Base-by-base conservation (phyloP, 352 stramenopile genomes). In the Thraustochytrium sp. region DNA sequence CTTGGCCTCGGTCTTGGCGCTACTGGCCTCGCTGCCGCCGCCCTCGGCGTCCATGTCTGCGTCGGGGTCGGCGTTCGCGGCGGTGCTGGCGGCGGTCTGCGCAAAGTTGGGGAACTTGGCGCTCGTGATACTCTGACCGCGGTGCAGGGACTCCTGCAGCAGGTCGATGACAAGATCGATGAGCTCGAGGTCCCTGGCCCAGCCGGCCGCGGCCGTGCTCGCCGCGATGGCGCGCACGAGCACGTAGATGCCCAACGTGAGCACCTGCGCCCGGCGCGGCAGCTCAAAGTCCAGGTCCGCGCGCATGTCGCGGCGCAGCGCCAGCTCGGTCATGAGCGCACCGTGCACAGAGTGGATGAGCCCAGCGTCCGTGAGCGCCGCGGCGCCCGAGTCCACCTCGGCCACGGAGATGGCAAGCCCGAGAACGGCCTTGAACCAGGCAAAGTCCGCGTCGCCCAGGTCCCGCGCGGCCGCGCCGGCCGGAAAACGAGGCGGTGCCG, bases 161-260 rank as follows among this genome's bases (percentile, higher is more conserved):
- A 73, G 37, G 21, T 82, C 74, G 42, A 82, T 82, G 11, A 38
- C 42, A 8, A 76, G 42, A 34, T 82, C 74, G 37, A 82, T 73
- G 38, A 82, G 49, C 18, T 76, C 56, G n/a, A 82, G 51, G 34
- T 82, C 74, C 37, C 29, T 73, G 2, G 74, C 74, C 74, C 74
- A 82, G 23, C 54, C 16, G n/a, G 74, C 74, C n/a, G 74, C 74
- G 18, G 74, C 34, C 34, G 26, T 53, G 53, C 40, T 73, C 37
- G 31, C 16, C 9, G 11, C 37, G 34, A 82, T 73, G n/a, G 74
- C 54, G 36, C 51, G 54, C 16, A 68, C 74, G 51, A 82, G 74
- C 1, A 82, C 56, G 55, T 73, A 54, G 11, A 82, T 76, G 13
- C 49, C n/a, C 13, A 75, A 23, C 5, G 51, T 18, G 9, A 73